Base-by-base conservation (phyloP, 129 eudicot genomes). In the Helianthus tuberosus region DNA sequence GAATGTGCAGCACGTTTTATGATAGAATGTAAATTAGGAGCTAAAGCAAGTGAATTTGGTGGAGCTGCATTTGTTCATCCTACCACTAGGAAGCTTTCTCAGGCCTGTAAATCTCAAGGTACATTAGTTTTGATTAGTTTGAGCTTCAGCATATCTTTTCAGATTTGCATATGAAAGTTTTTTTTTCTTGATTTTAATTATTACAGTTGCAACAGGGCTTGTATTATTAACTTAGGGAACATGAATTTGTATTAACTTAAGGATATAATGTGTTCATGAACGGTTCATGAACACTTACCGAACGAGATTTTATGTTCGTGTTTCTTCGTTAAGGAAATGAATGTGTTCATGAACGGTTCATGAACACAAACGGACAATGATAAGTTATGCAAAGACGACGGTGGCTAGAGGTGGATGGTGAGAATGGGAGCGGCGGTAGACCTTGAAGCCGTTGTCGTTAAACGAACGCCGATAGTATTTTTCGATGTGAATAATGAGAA, bases 41-140 rank as follows among this genome's bases (percentile, higher is more conserved):
- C 84, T 52, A 81, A 85, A 75, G 80, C 89, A 15, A 83, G 91
- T 71, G 93, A 87, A 27, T 87, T 92, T 77, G 71, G 84, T 65
- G 91, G 96, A 75, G 72, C 65, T 72, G 82, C 81, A 43, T 76
- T 86, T 81, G 57, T 83, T 82, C 62, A 63, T 69, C 79, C 38
- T 44, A 66, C 15, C 71, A 61, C n/a, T 51, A 47, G 76, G 70
- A 81, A 54, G 53, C 58, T 67, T 69, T 76, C 76, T 44, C 78
- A 69, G 12, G 64, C 80, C n/a, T 68, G 82, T 65, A 76, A 64
- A 29, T 47, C 53, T 20, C 82, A 82, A 60, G 87, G 91, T 87
- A 80, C 59, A 14, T 52, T 63, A 55, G 17, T 73, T 14, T 44
- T 51, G 17, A 11, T 51, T 13, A 69, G 16, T 58, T 58, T 55